Conservation (phyloP, 768 basidiomycete genomes). For the Sporobolomyces phaffii region DNA sequence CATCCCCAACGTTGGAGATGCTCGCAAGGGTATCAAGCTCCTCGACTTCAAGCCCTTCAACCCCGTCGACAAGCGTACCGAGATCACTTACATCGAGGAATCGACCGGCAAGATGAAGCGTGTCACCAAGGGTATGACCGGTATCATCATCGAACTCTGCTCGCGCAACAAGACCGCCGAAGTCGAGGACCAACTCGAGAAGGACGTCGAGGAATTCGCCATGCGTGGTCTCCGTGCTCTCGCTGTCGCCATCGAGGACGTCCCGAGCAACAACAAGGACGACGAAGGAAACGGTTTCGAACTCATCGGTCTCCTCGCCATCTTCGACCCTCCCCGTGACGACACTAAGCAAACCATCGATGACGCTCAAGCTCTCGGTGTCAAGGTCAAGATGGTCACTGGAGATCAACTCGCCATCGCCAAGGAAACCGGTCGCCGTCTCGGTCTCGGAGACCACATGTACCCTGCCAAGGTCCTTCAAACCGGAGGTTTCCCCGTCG, state of each 20-base stretch:
- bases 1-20: slow-evolving; percentile 63
- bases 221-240: slow-evolving; percentile 93
- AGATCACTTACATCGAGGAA: slow-evolving; percentile 94
- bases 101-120: slow-evolving; percentile 93
- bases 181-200: slow-evolving; percentile 80
- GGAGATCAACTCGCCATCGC: slow-evolving; percentile 99
- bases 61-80: slow-evolving; percentile 97
- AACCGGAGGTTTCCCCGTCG: slow-evolving; percentile 73
- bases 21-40: slow-evolving; percentile 87
- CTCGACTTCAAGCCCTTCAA: slow-evolving; percentile 99
- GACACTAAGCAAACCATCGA: slow-evolving; percentile 99
- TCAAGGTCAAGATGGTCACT: slow-evolving; percentile 99
- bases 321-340: slow-evolving; percentile 94
- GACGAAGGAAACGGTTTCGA: slow-evolving; percentile 94
- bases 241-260: slow-evolving; percentile 89
- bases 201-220: slow-evolving; percentile 94
- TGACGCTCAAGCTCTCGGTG: slow-evolving; percentile 89
- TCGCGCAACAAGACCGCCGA: slow-evolving; percentile 94
- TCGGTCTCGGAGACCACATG: slow-evolving; percentile 98
- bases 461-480: slow-evolving; percentile 98
- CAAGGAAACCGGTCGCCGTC: slow-evolving; percentile 97
- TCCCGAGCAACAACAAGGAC: slow-evolving; percentile 73
- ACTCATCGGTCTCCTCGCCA: slow-evolving; percentile 90
- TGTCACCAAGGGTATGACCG: slow-evolving; percentile 99
- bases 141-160: slow-evolving; percentile 92